A percentile compares a stretch with the other conserved stretches of the same genome.
phyloP scores from a whole-genome alignment of 2,329 filamentous ascomycete genomes.

The Colletotrichum sublineola region DNA sequence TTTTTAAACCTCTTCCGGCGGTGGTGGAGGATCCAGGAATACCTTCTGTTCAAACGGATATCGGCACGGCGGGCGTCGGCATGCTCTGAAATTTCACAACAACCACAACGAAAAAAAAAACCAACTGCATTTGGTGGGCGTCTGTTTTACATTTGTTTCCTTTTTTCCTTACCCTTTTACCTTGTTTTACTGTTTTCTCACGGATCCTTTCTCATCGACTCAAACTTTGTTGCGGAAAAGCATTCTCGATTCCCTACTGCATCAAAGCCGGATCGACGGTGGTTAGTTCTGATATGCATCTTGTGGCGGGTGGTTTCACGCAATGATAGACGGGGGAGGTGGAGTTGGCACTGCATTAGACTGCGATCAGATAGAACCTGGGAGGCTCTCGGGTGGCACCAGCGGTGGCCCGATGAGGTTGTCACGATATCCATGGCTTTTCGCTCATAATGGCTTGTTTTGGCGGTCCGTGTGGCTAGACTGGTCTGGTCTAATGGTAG shows the following conservation, averaged over 20 bases:
- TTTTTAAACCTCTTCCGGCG: conserved; percentile 73
- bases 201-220: conserved; percentile 39
- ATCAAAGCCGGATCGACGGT: conserved; percentile 43
- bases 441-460: conserved; percentile 43
- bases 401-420: conserved; percentile 42
- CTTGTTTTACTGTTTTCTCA: conserved; percentile 33
- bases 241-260: conserved; percentile 43
- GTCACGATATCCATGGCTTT: conserved; percentile 44
- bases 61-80: conserved; percentile 49
- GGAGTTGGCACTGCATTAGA: conserved; percentile 51
- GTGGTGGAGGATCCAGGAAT: conserved; percentile 59
- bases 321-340: conserved; percentile 46
- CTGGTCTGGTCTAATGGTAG: conserved; percentile 41
- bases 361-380: conserved; percentile 48
- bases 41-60: conserved; percentile 58
- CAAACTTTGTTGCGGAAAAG: conserved; percentile 42
- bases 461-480: conserved; percentile 38
- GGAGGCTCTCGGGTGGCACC: conserved; percentile 41
- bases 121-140: conserved; percentile 47
- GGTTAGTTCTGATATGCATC: conserved; percentile 44
- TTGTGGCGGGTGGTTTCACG: conserved; percentile 43
- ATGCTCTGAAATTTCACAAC: conserved; percentile 49
- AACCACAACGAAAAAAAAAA: conserved; percentile 37
- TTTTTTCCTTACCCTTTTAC: conserved; percentile 18
- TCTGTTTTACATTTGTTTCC: conserved; percentile 27